Evolutionary conservation across 108 stramenopile genomes (phyloP), one percentile per base, ranked within the genome.

Genomic region (Cylindrotheca closterium): DNA sequence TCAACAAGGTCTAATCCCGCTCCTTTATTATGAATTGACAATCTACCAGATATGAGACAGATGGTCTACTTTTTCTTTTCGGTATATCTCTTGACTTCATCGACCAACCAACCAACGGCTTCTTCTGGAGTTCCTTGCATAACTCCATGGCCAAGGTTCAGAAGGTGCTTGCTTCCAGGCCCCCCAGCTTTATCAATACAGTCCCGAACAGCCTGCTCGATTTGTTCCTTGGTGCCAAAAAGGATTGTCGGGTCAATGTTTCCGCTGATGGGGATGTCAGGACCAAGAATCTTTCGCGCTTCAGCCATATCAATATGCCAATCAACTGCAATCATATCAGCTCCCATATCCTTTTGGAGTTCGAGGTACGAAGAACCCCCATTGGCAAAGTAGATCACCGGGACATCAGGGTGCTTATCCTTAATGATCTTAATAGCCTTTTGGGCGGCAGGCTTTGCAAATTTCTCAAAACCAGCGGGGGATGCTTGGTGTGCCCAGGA

Each of bases 81-180:
- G 29, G 37, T 71, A 79, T 93, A 93, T 61, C 91, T 82, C 60
- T 96, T 96, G 33, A 73, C 88, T 61, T 96, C 92, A 60, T 98
- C 96, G 2, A 98, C 92, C 55, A 97, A 63, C 84, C 89, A 88
- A 0, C 81, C 90, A 5, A 97, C 98, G 19, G 93, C 83, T 73
- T 87, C 93, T 70, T 98, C 98, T 4, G 96, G 94, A 17, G 96
- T 97, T 22, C 90, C 92, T 75, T 97, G 95, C 85, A 96, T 83
- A 15, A 98, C 96, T 15, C 98, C 98, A 77, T 98, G 98, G n/a
- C 98, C 98, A 34, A 98, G 79, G 62, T 98, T 98, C 29, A 98
- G 70, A 49, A 98, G 78, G 62, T 97, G 96, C 67, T 73, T 78
- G 50, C 55, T 74, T 32, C 95, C 94, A 28, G 88, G 83, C 0